A percentile compares a stretch with the other conserved stretches of the same genome.
Evolutionary conservation across 768 basidiomycete species (phyloP).

Genomic region (Phanerodontia chrysosporium): DNA sequence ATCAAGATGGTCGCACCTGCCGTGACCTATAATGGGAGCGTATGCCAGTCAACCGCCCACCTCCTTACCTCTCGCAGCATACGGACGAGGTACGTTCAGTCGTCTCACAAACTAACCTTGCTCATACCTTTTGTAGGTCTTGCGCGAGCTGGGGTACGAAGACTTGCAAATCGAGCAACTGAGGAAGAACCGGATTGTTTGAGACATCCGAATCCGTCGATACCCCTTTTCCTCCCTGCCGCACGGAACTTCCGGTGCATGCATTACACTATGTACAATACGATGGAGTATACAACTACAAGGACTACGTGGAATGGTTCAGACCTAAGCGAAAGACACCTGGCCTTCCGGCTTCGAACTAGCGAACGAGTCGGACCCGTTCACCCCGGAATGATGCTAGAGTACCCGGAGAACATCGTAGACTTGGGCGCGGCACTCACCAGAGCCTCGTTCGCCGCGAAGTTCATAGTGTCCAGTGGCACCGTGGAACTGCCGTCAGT

Average conservation of each 20-base stretch:
- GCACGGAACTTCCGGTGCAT: background rate
- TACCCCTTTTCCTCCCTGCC: background rate
- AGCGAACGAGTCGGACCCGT: background rate
- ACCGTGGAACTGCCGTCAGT: background rate
- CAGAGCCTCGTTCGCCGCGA: constrained; percentile 12
- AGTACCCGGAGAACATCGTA: background rate
- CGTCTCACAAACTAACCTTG: background rate
- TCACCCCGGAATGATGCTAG: background rate
- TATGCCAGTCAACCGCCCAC: constrained; percentile 71
- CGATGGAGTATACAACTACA: background rate
- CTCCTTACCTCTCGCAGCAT: constrained; percentile 86
- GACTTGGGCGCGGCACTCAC: background rate
- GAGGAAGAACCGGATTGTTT: constrained; percentile 10
- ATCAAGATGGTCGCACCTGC: constrained; percentile 80
- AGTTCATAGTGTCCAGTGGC: constrained; percentile 18
- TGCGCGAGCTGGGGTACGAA: constrained; percentile 11
- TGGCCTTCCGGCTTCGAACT: background rate
- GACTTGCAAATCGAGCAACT: constrained; percentile 5
- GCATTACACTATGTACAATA: background rate
- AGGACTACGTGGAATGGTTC: background rate
- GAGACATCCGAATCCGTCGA: background rate
- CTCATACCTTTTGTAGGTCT: background rate
- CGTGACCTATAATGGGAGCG: constrained; percentile 78
- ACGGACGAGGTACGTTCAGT: constrained; percentile 57
- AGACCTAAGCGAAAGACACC: background rate